Percentiles rank a stretch among this genome's conserved stretches.
Evolutionary conservation across 2,329 filamentous ascomycete genomes (phyloP).

Genomic region (Diaporthe ampelina): DNA sequence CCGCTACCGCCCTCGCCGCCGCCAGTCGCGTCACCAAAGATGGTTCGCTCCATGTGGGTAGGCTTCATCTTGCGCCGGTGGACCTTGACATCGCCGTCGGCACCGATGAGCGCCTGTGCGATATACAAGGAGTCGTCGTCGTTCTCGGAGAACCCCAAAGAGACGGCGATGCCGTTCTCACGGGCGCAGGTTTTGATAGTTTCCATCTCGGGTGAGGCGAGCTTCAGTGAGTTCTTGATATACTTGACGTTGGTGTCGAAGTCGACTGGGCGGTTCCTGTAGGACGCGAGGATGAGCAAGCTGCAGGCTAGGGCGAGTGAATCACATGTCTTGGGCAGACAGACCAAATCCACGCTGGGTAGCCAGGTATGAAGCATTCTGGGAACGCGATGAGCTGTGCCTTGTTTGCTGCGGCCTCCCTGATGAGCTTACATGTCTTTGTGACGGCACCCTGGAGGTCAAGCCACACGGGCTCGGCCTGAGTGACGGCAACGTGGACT

Average conservation of each 20-base stretch:
- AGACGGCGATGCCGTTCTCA: slow-evolving; percentile 60
- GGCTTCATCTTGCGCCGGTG: slow-evolving; percentile 65
- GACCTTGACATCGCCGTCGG: slow-evolving; percentile 55
- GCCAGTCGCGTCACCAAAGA: slow-evolving; percentile 62
- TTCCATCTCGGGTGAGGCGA: slow-evolving; percentile 60
- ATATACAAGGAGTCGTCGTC: slow-evolving; percentile 62
- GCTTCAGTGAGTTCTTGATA: slow-evolving; percentile 57
- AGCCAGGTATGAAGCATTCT: slow-evolving; percentile 68
- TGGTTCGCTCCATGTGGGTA: slow-evolving; percentile 65
- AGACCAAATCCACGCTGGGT: slow-evolving; percentile 58
- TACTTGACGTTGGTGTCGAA: slow-evolving; percentile 49
- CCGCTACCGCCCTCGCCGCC: slow-evolving; percentile 58
- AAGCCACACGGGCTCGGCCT: slow-evolving; percentile 73
- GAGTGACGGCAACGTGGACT: slow-evolving; percentile 62
- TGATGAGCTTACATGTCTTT: slow-evolving; percentile 71
- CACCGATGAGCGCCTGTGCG: slow-evolving; percentile 59
- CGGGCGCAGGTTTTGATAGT: slow-evolving; percentile 57
- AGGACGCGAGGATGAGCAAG: not conserved
- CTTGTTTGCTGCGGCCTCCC: slow-evolving; percentile 65
- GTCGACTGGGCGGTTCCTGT: slow-evolving; percentile 44
- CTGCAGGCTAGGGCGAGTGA: slow-evolving; percentile 45
- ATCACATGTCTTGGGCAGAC: slow-evolving; percentile 44
- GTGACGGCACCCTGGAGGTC: slow-evolving; percentile 66
- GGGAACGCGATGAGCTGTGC: slow-evolving; percentile 69
- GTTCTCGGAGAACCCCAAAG: slow-evolving; percentile 65